These are phyloP conservation scores for Ambrosia artemisiifolia DNA, from an alignment of 129 eudicot species.

Conservation along the genomic window DNA sequence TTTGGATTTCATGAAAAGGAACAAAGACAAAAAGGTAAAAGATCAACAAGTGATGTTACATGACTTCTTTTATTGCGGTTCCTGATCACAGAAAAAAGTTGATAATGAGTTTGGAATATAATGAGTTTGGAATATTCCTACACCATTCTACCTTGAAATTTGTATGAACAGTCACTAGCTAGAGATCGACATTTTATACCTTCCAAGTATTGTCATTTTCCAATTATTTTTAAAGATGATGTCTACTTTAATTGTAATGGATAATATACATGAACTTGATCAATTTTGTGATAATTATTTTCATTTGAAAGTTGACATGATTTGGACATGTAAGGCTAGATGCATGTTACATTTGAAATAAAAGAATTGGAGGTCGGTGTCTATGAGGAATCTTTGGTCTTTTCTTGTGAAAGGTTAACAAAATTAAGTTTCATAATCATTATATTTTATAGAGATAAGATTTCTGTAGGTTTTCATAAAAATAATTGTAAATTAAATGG, in stretches of 20 bases:
- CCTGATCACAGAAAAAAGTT: neutral
- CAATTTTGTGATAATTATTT: neutral
- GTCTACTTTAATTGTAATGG: neutral
- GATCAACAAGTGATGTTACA: neutral
- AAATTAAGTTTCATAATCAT: neutral
- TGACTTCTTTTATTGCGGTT: neutral
- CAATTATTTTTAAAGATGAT: neutral
- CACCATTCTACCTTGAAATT: neutral
- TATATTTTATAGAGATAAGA: neutral
- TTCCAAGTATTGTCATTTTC: neutral
- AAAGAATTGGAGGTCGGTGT: conserved; percentile 15
- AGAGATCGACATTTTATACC: neutral
- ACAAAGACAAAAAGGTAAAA: neutral
- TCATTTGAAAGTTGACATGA: neutral
- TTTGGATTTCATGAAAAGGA: too few relatives aligned
- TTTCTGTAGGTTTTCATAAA: neutral
- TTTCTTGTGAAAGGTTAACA: neutral
- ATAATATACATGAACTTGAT: neutral
- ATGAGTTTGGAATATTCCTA: neutral
- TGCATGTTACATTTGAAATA: conserved; percentile 9
- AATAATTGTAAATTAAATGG: neutral
- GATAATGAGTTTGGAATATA: neutral
- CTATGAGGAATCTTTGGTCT: conserved; percentile 21
- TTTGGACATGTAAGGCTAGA: neutral
- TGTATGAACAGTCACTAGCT: neutral